Base-by-base conservation (phyloP, 495 filamentous ascomycete species). In the Penicillium waksmanii region DNA sequence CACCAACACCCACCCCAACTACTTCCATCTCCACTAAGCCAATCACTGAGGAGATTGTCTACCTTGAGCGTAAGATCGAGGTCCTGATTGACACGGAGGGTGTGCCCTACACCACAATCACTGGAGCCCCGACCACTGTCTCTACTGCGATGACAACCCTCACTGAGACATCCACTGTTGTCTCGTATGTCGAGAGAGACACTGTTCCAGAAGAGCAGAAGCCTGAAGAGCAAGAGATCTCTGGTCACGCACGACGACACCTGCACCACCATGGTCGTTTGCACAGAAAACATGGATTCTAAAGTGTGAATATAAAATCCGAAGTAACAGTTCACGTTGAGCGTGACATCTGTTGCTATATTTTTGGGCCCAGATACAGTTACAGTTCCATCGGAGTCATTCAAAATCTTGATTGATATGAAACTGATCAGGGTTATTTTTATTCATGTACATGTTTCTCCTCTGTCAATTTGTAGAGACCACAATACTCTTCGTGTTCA, bases 1-100 rank as follows among this genome's bases (percentile, higher is more conserved):
- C 62, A 12, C 58, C 65, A 15, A 58, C 64, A 12, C 66, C 66
- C 21, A 69, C 63, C 1, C 63, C 73, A 3, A 69, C 64, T 15
- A 72, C 71, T 0, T 69, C 64, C 9, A 66, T 66, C 15, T 53
- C 66, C 13, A 12, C 68, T 34, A 67, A 68, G n/a, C 57, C 60
- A 10, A 50, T 75, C 38, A 68, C 66, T 0, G 67, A 77, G 36
- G 72, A 74, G 42, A 61, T 74, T n/a, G 60, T 81, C 21, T 75
- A 71, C 43, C 48, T 79, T 25, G 63, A 73, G 43, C 67, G 70
- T 21, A 67, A 79, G 21, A 60, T 81, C n/a, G 50, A 68, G n/a
- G 63, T 81, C 55, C 25, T 72, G 36, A 58, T 74, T n/a, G 69
- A 75, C 50, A 66, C 48, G 1, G 50, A 71, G 7, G 68, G 70